Base-by-base conservation (phyloP, 2,329 filamentous ascomycete genomes). In the Colletotrichum kahawae region DNA sequence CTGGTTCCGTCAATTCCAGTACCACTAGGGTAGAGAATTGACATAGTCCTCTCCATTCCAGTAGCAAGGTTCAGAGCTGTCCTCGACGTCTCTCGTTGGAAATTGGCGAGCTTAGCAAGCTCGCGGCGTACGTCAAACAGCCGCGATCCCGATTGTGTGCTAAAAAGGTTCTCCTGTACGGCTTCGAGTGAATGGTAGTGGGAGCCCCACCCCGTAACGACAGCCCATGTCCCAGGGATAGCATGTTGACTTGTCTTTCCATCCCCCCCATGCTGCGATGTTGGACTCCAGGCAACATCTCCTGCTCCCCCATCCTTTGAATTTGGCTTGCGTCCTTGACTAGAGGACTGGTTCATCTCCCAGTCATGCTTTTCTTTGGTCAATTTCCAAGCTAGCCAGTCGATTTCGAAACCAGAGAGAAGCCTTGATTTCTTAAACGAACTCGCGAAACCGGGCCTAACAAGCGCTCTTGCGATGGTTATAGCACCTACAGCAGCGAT, bases 151-250 rank as follows among this genome's bases (percentile, higher is more conserved):
- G 2, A 57, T 2, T 7, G 12, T 3, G 24, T 16, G 4, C 27
- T 57, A 4, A 10, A 13, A 13, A 7, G 0, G 43, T 1, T 21
- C 2, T 21, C 14, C 29, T 16, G 0, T 18, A 29, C 27, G 0
- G 54, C 54, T 24, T 57, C 0, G 16, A 29, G 13, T 16, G 16
- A 14, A 57, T 27, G 54, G 13, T 29, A 29, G 18, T 8, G 12
- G 54, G 54, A 57, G 6, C 7, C 14, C 43, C 43, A 48, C 5
- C 43, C 43, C 10, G 43, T 48, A 21, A 21, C 43, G 0, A 48
- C 43, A 21, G 43, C 43, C 43, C 43, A 48, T 21, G 43, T 48
- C 4, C 43, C 43, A 13, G 43, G 43, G 0, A 21, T 21, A 13
- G 21, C 43, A 21, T 48, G 43, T 21, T 4, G 43, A 48, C 21